Conservation (phyloP, 306 rosid genomes). For the Calophaca sinica region DNA sequence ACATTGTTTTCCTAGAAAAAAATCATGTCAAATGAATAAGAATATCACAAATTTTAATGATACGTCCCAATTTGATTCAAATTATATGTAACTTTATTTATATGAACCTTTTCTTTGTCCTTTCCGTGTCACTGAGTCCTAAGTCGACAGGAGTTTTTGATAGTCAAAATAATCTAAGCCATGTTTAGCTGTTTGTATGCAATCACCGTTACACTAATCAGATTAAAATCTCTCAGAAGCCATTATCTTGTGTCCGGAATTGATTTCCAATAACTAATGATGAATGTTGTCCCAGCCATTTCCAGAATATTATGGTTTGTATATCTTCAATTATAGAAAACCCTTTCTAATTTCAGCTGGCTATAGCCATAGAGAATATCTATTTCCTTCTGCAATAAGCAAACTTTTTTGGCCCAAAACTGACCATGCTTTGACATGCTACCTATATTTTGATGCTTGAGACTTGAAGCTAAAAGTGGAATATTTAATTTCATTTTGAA, state of each 20-base stretch:
- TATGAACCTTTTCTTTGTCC: constrained; percentile 29
- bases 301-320: constrained; percentile 12
- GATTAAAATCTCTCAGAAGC: constrained; percentile 10
- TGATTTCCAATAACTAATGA: constrained; percentile 7
- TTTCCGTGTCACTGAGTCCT: constrained; percentile 20
- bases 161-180: neutral
- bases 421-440: constrained; percentile 34
- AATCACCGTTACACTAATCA: constrained; percentile 2
- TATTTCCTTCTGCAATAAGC: too few species aligned
- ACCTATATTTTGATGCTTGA: constrained; percentile 46
- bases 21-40: constrained; percentile 18
- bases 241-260: neutral
- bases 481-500: constrained; percentile 46
- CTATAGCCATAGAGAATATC: neutral
- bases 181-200: neutral
- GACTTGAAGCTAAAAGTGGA: constrained; percentile 41
- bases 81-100: constrained; percentile 8
- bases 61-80: constrained; percentile 36
- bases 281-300: constrained; percentile 26
- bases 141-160: neutral
- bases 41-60: constrained; percentile 7
- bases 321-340: neutral
- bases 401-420: constrained; percentile 7
- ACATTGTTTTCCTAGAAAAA: constrained; percentile 25
- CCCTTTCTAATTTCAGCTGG: neutral